phyloP scores from a whole-genome alignment of 768 basidiomycete genomes.

The Holtermanniella nyarrowii region DNA sequence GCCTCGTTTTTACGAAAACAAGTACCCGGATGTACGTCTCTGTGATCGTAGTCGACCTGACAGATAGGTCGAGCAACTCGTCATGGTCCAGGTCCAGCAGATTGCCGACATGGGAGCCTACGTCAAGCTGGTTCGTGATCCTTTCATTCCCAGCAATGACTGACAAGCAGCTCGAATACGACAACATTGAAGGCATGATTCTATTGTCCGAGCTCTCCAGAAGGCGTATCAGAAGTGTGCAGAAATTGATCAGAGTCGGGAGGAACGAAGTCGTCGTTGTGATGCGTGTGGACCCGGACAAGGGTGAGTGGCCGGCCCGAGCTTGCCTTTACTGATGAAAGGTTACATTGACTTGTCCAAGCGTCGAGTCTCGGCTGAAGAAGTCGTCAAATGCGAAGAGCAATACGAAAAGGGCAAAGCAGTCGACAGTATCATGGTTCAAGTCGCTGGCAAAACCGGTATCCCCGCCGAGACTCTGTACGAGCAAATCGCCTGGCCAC shows the following conservation, averaged over 20 bases:
- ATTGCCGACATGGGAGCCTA: conserved; percentile 99
- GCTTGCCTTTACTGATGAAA: conserved; percentile 34
- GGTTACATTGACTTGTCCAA: conserved; percentile 99
- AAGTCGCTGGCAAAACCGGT: conserved; percentile 44
- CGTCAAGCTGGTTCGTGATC: conserved; percentile 72
- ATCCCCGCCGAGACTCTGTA: conserved; percentile 66
- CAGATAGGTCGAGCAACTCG: conserved; percentile 82
- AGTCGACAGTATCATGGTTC: conserved; percentile 54
- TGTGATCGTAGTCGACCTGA: background rate
- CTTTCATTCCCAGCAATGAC: background rate
- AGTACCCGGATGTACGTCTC: conserved; percentile 53
- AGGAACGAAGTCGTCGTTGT: conserved; percentile 98
- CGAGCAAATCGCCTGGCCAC: conserved; percentile 84
- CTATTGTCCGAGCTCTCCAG: conserved; percentile 94
- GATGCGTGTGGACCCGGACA: conserved; percentile 95
- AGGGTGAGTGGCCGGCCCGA: conserved; percentile 51
- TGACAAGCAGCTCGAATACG: conserved; percentile 74
- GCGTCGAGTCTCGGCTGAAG: conserved; percentile 92
- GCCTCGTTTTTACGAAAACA: conserved; percentile 72
- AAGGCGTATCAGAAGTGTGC: conserved; percentile 90
- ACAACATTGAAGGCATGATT: conserved; percentile 99
- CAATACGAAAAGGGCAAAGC: conserved; percentile 96
- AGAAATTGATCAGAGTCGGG: conserved; percentile 94
- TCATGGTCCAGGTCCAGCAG: conserved; percentile 99
- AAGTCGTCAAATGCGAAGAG: conserved; percentile 97